These are phyloP conservation scores for Dothistroma pini DNA, from an alignment of 2,329 filamentous ascomycete genomes.

Conservation along the genomic window DNA sequence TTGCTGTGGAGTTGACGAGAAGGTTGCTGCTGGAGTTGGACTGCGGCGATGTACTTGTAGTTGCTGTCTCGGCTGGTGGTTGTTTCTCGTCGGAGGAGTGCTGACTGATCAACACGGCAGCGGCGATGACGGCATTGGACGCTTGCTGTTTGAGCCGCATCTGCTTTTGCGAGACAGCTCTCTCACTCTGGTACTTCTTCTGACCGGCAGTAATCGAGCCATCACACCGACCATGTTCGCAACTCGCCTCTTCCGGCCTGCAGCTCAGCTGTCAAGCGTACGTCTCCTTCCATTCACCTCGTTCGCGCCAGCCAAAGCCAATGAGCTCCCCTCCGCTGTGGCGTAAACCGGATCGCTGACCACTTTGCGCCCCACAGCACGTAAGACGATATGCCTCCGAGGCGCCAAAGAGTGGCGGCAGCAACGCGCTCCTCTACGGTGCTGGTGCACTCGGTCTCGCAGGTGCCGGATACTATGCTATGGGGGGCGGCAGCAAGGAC, in stretches of 20 bases:
- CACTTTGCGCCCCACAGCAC: slow-evolving; percentile 44
- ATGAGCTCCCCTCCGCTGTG: not conserved
- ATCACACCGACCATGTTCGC: slow-evolving; percentile 22
- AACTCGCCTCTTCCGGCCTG: slow-evolving; percentile 26
- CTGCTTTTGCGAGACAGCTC: not conserved
- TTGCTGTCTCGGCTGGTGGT: too few relatives aligned
- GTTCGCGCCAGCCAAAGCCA: not conserved
- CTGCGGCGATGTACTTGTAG: too few relatives aligned
- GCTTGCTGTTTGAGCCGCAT: not conserved
- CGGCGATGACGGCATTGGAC: not conserved
- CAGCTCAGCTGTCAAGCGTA: slow-evolving; percentile 36
- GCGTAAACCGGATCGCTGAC: slow-evolving; percentile 16
- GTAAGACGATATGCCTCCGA: slow-evolving; percentile 71
- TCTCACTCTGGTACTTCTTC: too few relatives aligned
- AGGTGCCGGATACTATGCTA: slow-evolving; percentile 53
- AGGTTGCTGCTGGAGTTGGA: too few relatives aligned
- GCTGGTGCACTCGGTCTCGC: slow-evolving; percentile 56
- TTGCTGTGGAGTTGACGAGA: too few relatives aligned
- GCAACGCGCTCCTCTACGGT: slow-evolving; percentile 58
- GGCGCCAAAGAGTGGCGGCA: slow-evolving; percentile 49
- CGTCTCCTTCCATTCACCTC: slow-evolving; percentile 18
- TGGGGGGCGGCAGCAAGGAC: slow-evolving; percentile 22
- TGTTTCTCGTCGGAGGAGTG: too few relatives aligned
- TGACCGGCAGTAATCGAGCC: not conserved
- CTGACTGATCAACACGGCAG: too few relatives aligned